These are phyloP conservation scores for Aureobasidium lini DNA, from an alignment of 2,329 filamentous ascomycete genomes.

Conservation along the genomic window DNA sequence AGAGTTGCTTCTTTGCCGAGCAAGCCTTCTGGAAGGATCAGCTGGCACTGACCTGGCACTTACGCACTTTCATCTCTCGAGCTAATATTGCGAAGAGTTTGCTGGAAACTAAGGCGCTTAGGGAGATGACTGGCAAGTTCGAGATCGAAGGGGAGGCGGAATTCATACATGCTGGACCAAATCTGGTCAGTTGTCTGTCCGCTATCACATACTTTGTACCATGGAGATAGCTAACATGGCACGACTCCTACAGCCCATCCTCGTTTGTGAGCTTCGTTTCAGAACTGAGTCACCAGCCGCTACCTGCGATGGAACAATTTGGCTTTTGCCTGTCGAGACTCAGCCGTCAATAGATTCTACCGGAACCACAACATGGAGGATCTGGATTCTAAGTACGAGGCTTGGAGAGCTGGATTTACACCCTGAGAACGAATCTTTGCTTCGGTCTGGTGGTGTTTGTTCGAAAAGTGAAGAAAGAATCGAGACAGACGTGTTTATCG, in stretches of 20 bases:
- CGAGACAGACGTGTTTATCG: background rate
- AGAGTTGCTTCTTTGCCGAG: background rate
- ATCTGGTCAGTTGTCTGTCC: background rate
- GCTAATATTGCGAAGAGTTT: background rate
- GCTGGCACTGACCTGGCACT: background rate
- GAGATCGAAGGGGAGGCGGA: background rate
- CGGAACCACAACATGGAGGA: background rate
- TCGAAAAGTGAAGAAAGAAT: background rate
- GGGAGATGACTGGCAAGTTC: background rate
- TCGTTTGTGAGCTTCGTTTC: background rate
- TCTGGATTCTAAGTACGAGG: background rate
- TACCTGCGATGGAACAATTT: background rate
- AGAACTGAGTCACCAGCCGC: background rate
- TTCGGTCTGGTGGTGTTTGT: background rate
- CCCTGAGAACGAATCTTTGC: background rate
- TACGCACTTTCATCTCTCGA: background rate
- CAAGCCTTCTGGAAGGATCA: conserved; percentile 3
- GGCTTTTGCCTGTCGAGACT: background rate
- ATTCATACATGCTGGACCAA: background rate
- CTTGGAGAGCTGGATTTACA: background rate
- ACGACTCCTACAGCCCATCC: background rate
- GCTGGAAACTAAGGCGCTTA: background rate
- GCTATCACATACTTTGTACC: no score
- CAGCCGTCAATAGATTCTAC: background rate
- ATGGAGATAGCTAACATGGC: no score